Evolutionary conservation across 345 rosid species (phyloP).

Genomic region (Eucalyptus melliodora): DNA sequence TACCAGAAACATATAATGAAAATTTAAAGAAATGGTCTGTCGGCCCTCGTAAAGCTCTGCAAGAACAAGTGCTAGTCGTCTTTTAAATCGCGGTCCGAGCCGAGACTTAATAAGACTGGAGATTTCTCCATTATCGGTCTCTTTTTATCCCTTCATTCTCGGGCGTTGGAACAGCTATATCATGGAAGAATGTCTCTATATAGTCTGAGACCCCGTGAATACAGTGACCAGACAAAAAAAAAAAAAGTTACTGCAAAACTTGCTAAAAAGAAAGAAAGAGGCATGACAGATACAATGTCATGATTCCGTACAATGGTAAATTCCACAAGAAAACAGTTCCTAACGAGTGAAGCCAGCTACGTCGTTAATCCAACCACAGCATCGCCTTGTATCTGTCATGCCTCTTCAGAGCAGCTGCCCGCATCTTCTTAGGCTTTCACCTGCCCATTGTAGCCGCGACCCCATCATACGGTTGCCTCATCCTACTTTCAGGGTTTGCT

Average conservation of each 20-base stretch:
- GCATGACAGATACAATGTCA: neutral
- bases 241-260: neutral
- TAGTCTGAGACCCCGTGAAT: neutral
- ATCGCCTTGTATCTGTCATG: too few species aligned
- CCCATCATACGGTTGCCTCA: neutral
- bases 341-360: neutral
- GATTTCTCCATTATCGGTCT: neutral
- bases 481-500: neutral
- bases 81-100: neutral
- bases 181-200: neutral
- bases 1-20: neutral
- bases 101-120: neutral
- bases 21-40: neutral
- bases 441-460: neutral
- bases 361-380: neutral
- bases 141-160: neutral
- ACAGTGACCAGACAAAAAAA: neutral
- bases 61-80: neutral
- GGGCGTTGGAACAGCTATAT: neutral
- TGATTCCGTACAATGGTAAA: neutral
- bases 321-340: neutral
- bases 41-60: neutral
- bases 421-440: neutral
- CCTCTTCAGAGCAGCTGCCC: neutral
- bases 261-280: neutral